phyloP scores from a whole-genome alignment of 176 grass and related monocot species.

The Coix lacrymajobi region DNA sequence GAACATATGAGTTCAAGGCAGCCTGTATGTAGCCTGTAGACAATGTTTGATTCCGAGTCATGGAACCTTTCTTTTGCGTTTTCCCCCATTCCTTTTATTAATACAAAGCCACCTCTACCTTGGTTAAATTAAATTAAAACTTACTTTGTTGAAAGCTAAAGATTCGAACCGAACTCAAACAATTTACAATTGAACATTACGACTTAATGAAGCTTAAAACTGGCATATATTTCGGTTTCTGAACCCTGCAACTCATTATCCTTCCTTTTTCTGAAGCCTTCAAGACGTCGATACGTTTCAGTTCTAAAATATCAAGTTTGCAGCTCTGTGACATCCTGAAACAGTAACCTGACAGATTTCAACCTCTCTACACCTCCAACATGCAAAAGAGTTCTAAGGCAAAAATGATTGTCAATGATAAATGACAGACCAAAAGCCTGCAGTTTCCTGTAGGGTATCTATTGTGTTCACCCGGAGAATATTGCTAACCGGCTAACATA shows the following conservation, averaged over 20 bases:
- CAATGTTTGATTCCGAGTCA: not conserved
- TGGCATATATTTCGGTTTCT: not conserved
- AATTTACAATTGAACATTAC: not conserved
- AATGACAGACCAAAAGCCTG: constrained; percentile 1
- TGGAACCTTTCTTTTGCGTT: not conserved
- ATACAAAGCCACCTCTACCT: not conserved
- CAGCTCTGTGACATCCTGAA: not conserved
- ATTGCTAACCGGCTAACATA: not conserved
- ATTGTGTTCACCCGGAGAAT: not conserved
- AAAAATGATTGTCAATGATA: not conserved
- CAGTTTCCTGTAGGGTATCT: not conserved
- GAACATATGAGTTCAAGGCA: not conserved
- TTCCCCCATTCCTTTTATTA: not conserved
- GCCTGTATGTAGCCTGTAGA: too few species aligned
- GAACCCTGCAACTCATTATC: not conserved
- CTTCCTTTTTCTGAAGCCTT: not conserved
- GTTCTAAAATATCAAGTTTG: not conserved
- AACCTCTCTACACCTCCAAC: not conserved
- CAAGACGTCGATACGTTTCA: not conserved
- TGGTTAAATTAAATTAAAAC: too few species aligned
- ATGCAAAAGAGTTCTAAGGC: not conserved
- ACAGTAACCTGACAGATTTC: not conserved
- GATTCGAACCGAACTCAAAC: not conserved
- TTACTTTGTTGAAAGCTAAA: not conserved
- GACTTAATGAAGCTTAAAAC: not conserved